phyloP scores from a whole-genome alignment of 768 basidiomycete species.

The Tylopilus sp. region DNA sequence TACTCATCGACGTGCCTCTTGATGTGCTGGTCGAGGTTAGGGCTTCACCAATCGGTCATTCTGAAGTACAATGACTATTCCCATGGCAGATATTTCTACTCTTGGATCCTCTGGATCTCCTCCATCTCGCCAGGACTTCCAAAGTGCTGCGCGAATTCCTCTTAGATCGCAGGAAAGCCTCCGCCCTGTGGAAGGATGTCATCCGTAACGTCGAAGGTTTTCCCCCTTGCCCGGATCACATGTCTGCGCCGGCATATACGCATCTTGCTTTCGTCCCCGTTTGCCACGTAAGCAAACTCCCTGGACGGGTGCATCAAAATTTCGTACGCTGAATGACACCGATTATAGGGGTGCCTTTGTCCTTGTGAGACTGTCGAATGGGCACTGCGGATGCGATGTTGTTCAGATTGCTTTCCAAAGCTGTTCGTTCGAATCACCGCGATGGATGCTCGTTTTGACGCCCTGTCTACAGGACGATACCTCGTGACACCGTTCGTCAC shows the following conservation, averaged over 20 bases:
- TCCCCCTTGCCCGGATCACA: constrained; percentile 24
- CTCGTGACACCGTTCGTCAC: neutral
- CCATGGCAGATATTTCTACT: constrained; percentile 20
- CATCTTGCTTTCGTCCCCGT: constrained; percentile 27
- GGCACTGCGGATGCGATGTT: constrained; percentile 13
- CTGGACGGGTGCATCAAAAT: neutral
- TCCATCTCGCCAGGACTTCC: constrained; percentile 30
- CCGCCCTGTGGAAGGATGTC: constrained; percentile 25
- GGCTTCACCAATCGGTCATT: neutral
- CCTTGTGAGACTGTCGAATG: constrained; percentile 13
- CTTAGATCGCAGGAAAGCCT: constrained; percentile 15
- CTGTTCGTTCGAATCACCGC: constrained; percentile 2
- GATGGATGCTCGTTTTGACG: neutral
- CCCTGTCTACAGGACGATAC: constrained; percentile 1
- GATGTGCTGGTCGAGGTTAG: constrained; percentile 16
- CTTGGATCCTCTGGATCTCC: constrained; percentile 31
- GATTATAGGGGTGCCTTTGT: constrained; percentile 8
- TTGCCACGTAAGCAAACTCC: constrained; percentile 29
- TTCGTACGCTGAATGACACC: neutral
- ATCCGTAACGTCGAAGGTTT: constrained; percentile 22
- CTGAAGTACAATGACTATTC: neutral
- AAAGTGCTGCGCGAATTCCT: constrained; percentile 30
- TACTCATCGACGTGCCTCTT: constrained; percentile 9
- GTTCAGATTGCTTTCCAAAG: constrained; percentile 1
- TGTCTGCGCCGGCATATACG: constrained; percentile 30